Percentiles rank a stretch among this genome's conserved stretches.
Conservation (phyloP, 2,329 filamentous ascomycete genomes). For the Cladosporium sphaerospermum region DNA sequence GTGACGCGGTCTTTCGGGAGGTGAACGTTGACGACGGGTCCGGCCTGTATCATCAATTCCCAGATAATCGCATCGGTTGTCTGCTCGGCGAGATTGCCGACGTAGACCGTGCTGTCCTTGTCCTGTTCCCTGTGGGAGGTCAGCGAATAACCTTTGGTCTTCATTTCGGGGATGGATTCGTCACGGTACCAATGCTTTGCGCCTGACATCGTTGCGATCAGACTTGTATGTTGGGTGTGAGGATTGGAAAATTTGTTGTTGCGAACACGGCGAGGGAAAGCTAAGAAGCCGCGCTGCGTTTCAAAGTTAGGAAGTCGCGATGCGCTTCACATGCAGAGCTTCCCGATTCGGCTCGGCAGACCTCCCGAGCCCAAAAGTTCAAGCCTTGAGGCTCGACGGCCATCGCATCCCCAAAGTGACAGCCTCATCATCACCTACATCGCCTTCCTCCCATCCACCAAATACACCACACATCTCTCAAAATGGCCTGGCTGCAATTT, state of each 20-base stretch:
- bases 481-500: conserved; percentile 47
- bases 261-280: too few species aligned
- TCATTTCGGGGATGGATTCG: too few species aligned
- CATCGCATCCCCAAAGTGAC: neutral
- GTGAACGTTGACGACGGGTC: conserved; percentile 95
- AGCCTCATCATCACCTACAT: neutral
- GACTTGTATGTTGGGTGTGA: neutral
- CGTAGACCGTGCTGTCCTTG: conserved; percentile 96
- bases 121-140: conserved; percentile 66
- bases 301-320: too few species aligned
- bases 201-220: conserved; percentile 53
- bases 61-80: conserved; percentile 84
- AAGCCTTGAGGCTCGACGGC: neutral
- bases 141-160: too few species aligned
- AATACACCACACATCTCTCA: conserved; percentile 2
- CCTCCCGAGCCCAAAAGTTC: neutral
- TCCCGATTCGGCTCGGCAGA: conserved; percentile 2
- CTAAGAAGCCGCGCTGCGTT: too few species aligned
- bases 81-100: conserved; percentile 97
- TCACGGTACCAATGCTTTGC: conserved; percentile 65
- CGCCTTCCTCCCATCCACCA: neutral
- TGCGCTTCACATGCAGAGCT: neutral
- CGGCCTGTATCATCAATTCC: conserved; percentile 97
- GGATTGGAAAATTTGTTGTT: conserved; percentile 14
- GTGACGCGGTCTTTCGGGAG: conserved; percentile 97